Base-by-base conservation (phyloP, 768 basidiomycete genomes). In the Russula dissimulans region DNA sequence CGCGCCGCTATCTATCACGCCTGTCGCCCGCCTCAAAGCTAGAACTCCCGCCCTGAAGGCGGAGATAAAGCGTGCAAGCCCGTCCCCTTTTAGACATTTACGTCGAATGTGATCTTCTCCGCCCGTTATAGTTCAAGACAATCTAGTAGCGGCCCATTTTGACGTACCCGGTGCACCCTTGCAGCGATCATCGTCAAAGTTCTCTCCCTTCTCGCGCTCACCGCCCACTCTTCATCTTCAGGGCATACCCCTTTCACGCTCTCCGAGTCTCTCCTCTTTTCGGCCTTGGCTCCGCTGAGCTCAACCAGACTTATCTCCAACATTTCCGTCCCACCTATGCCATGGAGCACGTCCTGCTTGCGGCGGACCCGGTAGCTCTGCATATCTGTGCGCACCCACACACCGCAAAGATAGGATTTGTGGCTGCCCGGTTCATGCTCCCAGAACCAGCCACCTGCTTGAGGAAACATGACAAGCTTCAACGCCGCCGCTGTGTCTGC, bases 231-330 rank as follows among this genome's bases (percentile, higher is more conserved):
- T 32, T 79, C 86, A 18, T 79, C 81, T 8, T 93, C 91, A 12
- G 95, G 95, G 3, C 89, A 95, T 66, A 95, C 93, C 0, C 94
- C 94, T 0, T 88, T 89, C 18, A 85, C 91, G 1, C 82, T 98
- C 42, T n/a, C n/a, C n/a, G n/a, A n/a, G n/a, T n/a, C n/a, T 91
- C 94, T 1, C 84, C 91, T 15, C 80, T 95, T 6, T 95, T 97
- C 69, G 89, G 94, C 55, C 81, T 95, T 59, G 81, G 81, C 10
- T 71, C 77, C 9, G 73, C 78, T 2, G 76, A 76, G 57, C 73
- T 77, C 73, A 75, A 80, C 57, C 76, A 76, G 55, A 80, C 82
- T 8, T 90, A 89, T 69, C 68, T 76, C 22, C 77, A 79, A 64
- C 97, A 92, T 70, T 81, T 95, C 36, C 85, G 89, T 47, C 80